These are phyloP conservation scores for Plasmopara muralis DNA, from an alignment of 352 stramenopile species.

Conservation along the genomic window DNA sequence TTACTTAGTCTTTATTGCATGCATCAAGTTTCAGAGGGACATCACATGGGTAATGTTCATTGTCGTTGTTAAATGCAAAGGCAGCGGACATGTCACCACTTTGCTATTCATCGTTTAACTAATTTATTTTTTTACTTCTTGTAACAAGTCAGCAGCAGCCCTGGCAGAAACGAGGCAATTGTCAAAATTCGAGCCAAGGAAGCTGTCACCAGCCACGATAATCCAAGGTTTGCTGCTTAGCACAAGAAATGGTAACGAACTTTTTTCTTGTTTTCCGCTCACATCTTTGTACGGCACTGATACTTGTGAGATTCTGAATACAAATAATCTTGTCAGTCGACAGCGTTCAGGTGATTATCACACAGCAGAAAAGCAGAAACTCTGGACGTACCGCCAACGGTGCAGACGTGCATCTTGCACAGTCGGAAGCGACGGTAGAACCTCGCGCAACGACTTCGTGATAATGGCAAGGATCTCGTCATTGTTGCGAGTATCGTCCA, in stretches of 20 bases:
- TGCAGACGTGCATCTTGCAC: conserved; percentile 46
- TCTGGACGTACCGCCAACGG: conserved; percentile 46
- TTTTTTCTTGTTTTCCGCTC: conserved; percentile 9
- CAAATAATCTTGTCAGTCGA: conserved; percentile 5
- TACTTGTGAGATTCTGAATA: conserved; percentile 58
- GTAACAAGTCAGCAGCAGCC: conserved; percentile 25
- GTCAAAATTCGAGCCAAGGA: conserved; percentile 65
- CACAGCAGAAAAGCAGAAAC: neutral
- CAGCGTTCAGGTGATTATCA: neutral
- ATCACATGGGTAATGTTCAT: no score
- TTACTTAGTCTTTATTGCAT: no score
- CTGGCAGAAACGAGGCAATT: conserved; percentile 65
- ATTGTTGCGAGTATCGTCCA: conserved; percentile 47
- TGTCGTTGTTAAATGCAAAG: no score
- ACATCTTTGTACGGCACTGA: conserved; percentile 33
- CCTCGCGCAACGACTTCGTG: conserved; percentile 37
- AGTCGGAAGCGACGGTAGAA: conserved; percentile 49
- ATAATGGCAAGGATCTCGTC: conserved; percentile 51
- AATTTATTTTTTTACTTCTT: neutral
- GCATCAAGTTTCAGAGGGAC: no score
- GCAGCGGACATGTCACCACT: no score
- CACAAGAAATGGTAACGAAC: conserved; percentile 23
- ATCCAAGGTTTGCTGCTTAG: conserved; percentile 49
- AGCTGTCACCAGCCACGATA: conserved; percentile 56
- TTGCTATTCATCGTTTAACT: neutral